Evolutionary conservation across 495 filamentous ascomycete genomes (phyloP).

Genomic region (Apodospora peruviana): DNA sequence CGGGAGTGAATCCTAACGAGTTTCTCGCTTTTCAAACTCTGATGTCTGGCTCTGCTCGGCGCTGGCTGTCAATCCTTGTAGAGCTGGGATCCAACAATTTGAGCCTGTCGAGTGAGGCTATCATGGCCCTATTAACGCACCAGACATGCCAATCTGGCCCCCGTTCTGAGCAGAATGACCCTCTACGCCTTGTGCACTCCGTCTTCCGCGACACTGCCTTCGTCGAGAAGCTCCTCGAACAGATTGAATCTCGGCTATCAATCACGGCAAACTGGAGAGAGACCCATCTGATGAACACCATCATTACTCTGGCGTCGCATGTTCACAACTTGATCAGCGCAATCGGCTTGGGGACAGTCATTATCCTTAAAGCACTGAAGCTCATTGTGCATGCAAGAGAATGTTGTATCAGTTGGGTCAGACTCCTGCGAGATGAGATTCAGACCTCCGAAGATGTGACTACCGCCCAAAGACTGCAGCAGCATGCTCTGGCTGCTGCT

Average conservation of each 20-base stretch:
- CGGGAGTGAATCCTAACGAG: constrained; percentile 40
- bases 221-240: constrained; percentile 33
- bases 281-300: constrained; percentile 38
- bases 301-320: constrained; percentile 38
- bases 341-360: not conserved
- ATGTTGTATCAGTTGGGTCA: constrained; percentile 37
- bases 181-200: constrained; percentile 35
- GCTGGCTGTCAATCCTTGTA: constrained; percentile 44
- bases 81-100: constrained; percentile 50
- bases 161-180: constrained; percentile 10
- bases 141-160: constrained; percentile 47
- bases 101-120: constrained; percentile 47
- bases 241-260: constrained; percentile 34
- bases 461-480: constrained; percentile 26
- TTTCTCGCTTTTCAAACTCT: constrained; percentile 47
- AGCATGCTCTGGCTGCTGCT: constrained; percentile 42
- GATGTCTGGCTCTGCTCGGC: constrained; percentile 33
- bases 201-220: constrained; percentile 44
- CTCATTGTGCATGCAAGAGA: constrained; percentile 12
- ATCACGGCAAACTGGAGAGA: constrained; percentile 51
- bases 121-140: constrained; percentile 33
- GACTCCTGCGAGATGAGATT: constrained; percentile 38
- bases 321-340: constrained; percentile 8
- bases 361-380: not conserved
- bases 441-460: constrained; percentile 34